Conservation (phyloP, 2,329 filamentous ascomycete species). For the Stachybotrys chlorohalonatus region DNA sequence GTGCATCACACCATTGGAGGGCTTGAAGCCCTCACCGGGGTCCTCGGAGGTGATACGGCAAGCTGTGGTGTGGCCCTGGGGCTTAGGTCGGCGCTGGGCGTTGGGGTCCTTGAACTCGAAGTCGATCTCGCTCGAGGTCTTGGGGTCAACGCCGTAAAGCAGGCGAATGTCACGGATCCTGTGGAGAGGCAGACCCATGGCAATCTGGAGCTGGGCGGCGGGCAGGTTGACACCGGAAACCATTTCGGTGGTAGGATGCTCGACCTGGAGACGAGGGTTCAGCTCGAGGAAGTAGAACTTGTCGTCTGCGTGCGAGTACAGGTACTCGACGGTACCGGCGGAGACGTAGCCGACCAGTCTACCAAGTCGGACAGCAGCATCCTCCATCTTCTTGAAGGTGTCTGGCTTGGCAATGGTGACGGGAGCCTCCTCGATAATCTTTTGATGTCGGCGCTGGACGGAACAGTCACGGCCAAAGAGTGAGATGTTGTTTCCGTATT, state of each 20-base stretch:
- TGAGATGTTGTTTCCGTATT: slow-evolving; percentile 99
- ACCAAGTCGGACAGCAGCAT: slow-evolving; percentile 88
- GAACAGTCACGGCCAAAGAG: slow-evolving; percentile 98
- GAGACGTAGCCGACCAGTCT: slow-evolving; percentile 96
- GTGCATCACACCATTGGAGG: slow-evolving; percentile 97
- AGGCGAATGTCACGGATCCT: slow-evolving; percentile 93
- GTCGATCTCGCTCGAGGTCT: slow-evolving; percentile 79
- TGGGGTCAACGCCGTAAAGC: slow-evolving; percentile 90
- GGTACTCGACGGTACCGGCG: slow-evolving; percentile 95
- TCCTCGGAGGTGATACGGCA: slow-evolving; percentile 99
- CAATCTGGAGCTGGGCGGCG: slow-evolving; percentile 94
- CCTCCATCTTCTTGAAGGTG: slow-evolving; percentile 95
- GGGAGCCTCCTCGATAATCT: slow-evolving; percentile 98
- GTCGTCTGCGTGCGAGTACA: slow-evolving; percentile 96
- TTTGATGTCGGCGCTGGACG: slow-evolving; percentile 95
- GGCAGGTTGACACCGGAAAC: slow-evolving; percentile 96
- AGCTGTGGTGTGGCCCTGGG: slow-evolving; percentile 94
- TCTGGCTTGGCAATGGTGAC: slow-evolving; percentile 86
- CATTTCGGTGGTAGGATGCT: slow-evolving; percentile 99
- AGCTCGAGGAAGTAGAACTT: slow-evolving; percentile 99
- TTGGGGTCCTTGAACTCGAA: slow-evolving; percentile 89
- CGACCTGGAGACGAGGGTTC: slow-evolving; percentile 97
- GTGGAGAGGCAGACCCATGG: slow-evolving; percentile 96
- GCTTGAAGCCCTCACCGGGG: slow-evolving; percentile 98
- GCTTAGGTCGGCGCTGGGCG: slow-evolving; percentile 81